These are phyloP conservation scores for Hygrocybe coccinea DNA, from an alignment of 768 basidiomycete genomes.

Conservation along the genomic window DNA sequence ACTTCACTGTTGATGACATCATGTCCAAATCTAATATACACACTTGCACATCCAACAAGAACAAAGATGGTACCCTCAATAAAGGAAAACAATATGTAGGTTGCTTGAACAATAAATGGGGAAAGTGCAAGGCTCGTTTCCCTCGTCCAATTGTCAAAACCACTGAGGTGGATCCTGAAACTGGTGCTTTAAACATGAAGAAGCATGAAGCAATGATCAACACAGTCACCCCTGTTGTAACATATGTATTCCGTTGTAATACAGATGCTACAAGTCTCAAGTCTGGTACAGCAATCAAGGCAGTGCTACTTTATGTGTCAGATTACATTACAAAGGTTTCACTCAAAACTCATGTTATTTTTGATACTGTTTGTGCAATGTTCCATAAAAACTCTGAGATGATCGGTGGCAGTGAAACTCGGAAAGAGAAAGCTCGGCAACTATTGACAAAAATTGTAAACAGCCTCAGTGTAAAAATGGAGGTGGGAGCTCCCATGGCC, in stretches of 20 bases:
- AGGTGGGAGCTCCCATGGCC: too few relatives aligned
- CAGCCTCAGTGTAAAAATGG: too few relatives aligned
- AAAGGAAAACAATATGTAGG: conserved; percentile 11
- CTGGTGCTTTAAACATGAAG: conserved; percentile 24
- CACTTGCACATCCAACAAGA: conserved; percentile 15
- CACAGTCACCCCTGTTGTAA: conserved; percentile 23
- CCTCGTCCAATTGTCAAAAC: conserved; percentile 19
- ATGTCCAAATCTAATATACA: conserved; percentile 1
- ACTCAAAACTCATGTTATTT: conserved; percentile 15
- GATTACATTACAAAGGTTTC: conserved; percentile 27
- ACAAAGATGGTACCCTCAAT: conserved; percentile 23
- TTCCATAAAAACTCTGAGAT: conserved; percentile 21
- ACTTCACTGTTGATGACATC: conserved; percentile 16
- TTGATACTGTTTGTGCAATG: conserved; percentile 12
- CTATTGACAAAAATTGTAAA: conserved; percentile 10
- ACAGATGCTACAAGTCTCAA: not conserved
- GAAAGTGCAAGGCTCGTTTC: conserved; percentile 30
- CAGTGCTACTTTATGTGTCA: not conserved
- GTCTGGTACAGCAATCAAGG: not conserved
- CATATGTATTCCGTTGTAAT: conserved; percentile 2
- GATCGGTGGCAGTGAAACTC: conserved; percentile 18
- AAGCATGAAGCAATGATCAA: conserved; percentile 31
- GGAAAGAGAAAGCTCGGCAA: conserved; percentile 14
- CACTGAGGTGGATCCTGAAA: conserved; percentile 24
- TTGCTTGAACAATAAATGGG: conserved; percentile 25